Conservation (phyloP, 139 green algal species). For the Haematococcus lacustris region DNA sequence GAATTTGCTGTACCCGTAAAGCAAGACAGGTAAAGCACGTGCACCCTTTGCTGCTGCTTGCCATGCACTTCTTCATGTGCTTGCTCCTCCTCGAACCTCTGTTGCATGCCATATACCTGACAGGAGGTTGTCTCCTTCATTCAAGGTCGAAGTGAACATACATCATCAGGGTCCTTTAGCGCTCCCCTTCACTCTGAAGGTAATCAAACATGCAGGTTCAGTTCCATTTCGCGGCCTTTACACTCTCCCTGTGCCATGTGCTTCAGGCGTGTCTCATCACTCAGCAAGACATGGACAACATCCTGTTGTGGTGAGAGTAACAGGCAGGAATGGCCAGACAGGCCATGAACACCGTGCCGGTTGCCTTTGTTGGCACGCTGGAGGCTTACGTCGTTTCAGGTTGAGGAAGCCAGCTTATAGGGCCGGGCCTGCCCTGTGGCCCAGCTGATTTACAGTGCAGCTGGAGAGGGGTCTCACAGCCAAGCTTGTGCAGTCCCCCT, state of each 20-base stretch:
- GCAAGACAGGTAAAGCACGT: slow-evolving; percentile 43
- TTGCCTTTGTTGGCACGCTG: not conserved
- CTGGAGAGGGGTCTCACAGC: not conserved
- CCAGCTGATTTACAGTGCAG: not conserved
- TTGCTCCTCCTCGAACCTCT: not conserved
- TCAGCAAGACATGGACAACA: slow-evolving; percentile 53
- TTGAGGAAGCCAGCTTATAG: not conserved
- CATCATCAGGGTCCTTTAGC: slow-evolving; percentile 24
- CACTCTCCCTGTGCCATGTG: too few species aligned
- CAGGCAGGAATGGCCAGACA: slow-evolving; percentile 3
- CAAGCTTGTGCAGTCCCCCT: too few species aligned
- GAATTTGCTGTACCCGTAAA: slow-evolving; percentile 60
- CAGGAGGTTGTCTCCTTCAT: slow-evolving; percentile 48
- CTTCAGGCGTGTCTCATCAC: slow-evolving; percentile 42
- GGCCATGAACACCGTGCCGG: not conserved
- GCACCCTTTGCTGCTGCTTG: not conserved
- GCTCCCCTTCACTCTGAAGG: slow-evolving; percentile 44
- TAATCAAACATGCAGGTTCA: too few species aligned
- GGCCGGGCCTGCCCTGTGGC: not conserved
- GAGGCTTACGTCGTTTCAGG: not conserved
- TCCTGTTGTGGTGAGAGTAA: slow-evolving; percentile 24
- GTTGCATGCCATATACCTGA: not conserved
- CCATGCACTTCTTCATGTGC: not conserved
- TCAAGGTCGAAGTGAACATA: slow-evolving; percentile 49
- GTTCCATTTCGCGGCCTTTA: too few species aligned